These are phyloP conservation scores for Lonicera japonica DNA, from an alignment of 129 eudicot genomes.

Conservation along the genomic window DNA sequence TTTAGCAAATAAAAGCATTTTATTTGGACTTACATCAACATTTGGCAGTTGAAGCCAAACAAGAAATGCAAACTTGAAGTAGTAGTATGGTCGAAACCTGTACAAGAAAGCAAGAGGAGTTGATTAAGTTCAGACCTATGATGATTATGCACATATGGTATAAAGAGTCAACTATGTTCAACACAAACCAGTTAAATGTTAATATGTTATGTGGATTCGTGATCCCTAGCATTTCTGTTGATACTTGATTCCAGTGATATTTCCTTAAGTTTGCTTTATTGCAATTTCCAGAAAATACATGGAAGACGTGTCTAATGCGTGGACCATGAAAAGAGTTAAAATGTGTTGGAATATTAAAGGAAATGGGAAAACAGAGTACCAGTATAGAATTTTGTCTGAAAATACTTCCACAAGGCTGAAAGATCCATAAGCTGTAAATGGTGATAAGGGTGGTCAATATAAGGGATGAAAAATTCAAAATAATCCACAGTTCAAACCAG, in stretches of 20 bases:
- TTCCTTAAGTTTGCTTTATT: neutral
- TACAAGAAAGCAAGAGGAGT: neutral
- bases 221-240: too few species aligned
- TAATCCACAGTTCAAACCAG: neutral
- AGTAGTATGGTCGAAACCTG: slow-evolving; percentile 14
- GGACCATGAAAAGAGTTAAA: neutral
- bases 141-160: neutral
- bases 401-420: slow-evolving; percentile 6
- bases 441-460: neutral
- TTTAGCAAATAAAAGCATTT: neutral
- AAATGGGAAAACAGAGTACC: slow-evolving; percentile 1
- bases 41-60: slow-evolving; percentile 16
- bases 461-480: neutral
- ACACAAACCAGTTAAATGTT: too few species aligned
- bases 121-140: neutral
- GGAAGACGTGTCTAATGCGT: neutral
- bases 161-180: too few species aligned
- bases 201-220: too few species aligned
- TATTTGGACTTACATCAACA: slow-evolving; percentile 10
- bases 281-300: neutral
- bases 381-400: slow-evolving; percentile 8
- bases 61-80: slow-evolving; percentile 15
- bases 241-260: too few species aligned
- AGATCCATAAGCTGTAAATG: slow-evolving; percentile 12
- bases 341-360: neutral